Evolutionary conservation across 2,329 filamentous ascomycete species (phyloP), one percentile per base, ranked within the genome.

Genomic region (Pseudogymnoascus verrucosus): DNA sequence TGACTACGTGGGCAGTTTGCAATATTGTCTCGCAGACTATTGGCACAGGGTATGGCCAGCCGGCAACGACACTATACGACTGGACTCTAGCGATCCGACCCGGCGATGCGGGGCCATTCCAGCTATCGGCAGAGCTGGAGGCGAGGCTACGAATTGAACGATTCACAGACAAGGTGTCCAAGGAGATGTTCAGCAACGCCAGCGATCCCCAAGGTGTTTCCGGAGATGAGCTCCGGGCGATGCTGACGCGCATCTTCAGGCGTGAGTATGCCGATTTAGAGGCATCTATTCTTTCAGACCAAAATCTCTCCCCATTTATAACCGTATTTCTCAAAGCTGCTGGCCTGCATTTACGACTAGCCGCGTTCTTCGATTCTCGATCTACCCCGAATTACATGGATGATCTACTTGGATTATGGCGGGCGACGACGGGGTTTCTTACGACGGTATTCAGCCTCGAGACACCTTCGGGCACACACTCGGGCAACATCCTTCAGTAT

Each of bases 11-110:
- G 90, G 90, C 90, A 1, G 88, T 91, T 3, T 91, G 89, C 78
- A 95, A 95, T 72, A 89, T 93, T 67, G 90, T 93, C 36, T 87
- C 89, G 21, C 90, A 93, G 71, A 87, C 86, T 63, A 85, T 93
- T 47, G 89, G 89, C n/a, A 93, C 90, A 3, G 90, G 90, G 19
- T 91, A 92, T 70, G 90, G 90, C 5, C 90, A 93, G 72, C 90
- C 90, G 6, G 89, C 90, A 4, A 90, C 89, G 54, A 91, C 86
- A 61, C 80, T 88, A 59, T 93, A 89, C 75, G 90, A 89, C 75
- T 92, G 84, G 83, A 93, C 86, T 1, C 78, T 89, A 65, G 86
- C 82, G 54, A 78, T 84, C 69, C 78, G 84, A 60, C 81, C 84
- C 1, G 84, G 84, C 59, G 83, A 86, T 66, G 81, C 83, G 51